Base-by-base conservation (phyloP, 2,329 filamentous ascomycete species). In the Alternaria conjuncta region DNA sequence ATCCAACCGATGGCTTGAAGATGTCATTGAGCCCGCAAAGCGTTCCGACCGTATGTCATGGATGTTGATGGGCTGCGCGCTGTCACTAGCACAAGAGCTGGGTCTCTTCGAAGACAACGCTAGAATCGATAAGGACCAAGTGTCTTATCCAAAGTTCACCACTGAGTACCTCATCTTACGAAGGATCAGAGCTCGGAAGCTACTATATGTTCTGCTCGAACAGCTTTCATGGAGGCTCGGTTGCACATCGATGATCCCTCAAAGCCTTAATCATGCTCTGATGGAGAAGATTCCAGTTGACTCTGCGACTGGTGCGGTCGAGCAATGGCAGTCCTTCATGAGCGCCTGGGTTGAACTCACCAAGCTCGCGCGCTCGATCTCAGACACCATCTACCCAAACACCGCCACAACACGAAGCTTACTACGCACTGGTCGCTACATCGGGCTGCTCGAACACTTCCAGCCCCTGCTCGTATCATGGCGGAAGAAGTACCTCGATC, bases 1-100 rank as follows among this genome's bases (percentile, higher is more conserved):
- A 4, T 78, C 80, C 5, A 83, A 79, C 58, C 73, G 82, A 54
- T 86, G 85, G 84, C 76, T 85, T 2, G 82, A 86, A 50, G 85
- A 86, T 65, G 85, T 87, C 36, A 84, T 87, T 44, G 82, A 86
- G 44, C 85, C 86, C 3, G 84, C 86, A 2, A 83, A 83, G 62
- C 78, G 84, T 59, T 87, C 84, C 0, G 86, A 87, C 68, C 82
- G 86, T 3, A 88, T 88, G 86, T 87, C 86, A 1, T 88, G 86
- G 86, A 88, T 87, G 83, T 69, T 87, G 20, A 81, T 88, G 44
- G 86, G 86, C 3, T 84, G 83, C 67, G 86, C 84, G 0, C 70
- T 86, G 23, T 85, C 84, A 4, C 77, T 88, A 12, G 83, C 84
- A 2, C 84, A 86, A 56, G 85, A 87, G 65, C 75, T 86, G 23